Evolutionary conservation across 2,329 filamentous ascomycete species (phyloP), one percentile per base, ranked within the genome.

Genomic region (Rhynchosporium graminicola): DNA sequence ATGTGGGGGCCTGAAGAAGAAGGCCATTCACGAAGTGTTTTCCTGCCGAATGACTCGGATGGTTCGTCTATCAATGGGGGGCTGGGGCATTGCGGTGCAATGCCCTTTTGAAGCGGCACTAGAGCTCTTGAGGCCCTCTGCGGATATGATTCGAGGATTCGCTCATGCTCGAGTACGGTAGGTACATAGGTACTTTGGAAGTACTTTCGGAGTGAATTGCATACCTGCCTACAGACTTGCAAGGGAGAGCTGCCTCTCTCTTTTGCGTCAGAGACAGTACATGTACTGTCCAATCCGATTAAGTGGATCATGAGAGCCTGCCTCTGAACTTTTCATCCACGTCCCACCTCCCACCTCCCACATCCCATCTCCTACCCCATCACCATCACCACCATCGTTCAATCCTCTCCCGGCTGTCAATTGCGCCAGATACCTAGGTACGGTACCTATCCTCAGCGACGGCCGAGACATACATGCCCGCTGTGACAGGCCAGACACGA

Each of bases 61-160:
- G 20, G 20, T 20, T 20, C 20, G 28, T 42, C 26, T 40, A 6
- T 50, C 42, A 26, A 40, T 8, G 20, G 42, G 47, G 54, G 26
- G 45, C 43, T 28, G 45, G 54, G 45, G 46, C 26, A 47, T 10
- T 48, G 26, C 59, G 60, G 56, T 59, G 43, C 47, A 43, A 63
- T 63, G 61, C 61, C 59, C 50, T 59, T 43, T n/a, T 51, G 36
- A 56, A 46, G 48, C 47, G 48, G 36, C 33, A 45, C 50, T 55
- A 59, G 42, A 56, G 9, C 56, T 29, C 33, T 51, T 43, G 55
- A 46, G 20, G 33, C 20, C 20, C 20, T 48, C 42, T 28, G 43
- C n/a, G 13, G 28, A 15, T 38, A 15, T 60, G 48, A 52, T 54
- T 60, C 58, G 50, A 52, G 50, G 50, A 45, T 20, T 15, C 13